phyloP scores from a whole-genome alignment of 768 basidiomycete species.

The Albatrellus ellisii region DNA sequence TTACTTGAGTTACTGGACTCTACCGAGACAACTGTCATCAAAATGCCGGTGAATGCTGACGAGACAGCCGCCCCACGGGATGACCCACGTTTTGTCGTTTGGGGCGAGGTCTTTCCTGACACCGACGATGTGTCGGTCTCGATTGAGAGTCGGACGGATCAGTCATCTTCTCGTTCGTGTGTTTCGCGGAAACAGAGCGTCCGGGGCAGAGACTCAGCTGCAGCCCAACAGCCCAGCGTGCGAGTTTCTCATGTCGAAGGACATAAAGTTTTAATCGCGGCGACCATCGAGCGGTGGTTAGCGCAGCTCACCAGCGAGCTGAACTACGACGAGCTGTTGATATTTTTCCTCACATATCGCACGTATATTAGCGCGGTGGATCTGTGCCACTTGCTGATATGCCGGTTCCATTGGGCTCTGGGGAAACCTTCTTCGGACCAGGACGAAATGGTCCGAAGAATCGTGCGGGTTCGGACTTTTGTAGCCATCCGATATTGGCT shows the following conservation, averaged over 20 bases:
- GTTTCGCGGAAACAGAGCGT: slow-evolving; percentile 11
- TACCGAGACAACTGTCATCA: slow-evolving; percentile 55
- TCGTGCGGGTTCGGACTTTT: slow-evolving; percentile 82
- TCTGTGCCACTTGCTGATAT: slow-evolving; percentile 70
- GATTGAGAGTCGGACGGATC: not conserved
- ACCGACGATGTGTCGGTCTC: slow-evolving; percentile 9
- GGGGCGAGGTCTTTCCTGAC: slow-evolving; percentile 39
- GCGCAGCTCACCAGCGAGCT: slow-evolving; percentile 81
- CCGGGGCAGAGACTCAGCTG: not conserved
- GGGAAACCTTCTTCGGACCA: slow-evolving; percentile 32
- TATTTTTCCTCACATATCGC: slow-evolving; percentile 89
- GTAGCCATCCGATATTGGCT: slow-evolving; percentile 87
- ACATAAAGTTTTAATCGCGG: slow-evolving; percentile 58
- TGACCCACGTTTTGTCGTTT: slow-evolving; percentile 86
- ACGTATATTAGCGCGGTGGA: slow-evolving; percentile 72
- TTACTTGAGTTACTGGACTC: slow-evolving; percentile 48
- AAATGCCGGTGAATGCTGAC: slow-evolving; percentile 52
- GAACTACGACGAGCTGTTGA: slow-evolving; percentile 75
- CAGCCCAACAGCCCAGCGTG: slow-evolving; percentile 5
- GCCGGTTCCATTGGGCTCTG: slow-evolving; percentile 84
- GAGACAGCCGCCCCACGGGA: slow-evolving; percentile 65
- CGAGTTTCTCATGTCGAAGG: slow-evolving; percentile 18
- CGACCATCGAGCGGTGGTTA: slow-evolving; percentile 89
- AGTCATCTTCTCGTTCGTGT: slow-evolving; percentile 1
- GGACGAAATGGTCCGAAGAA: slow-evolving; percentile 60